Evolutionary conservation across 176 grass and related monocot species (phyloP).

Genomic region (Hordeum marinum): DNA sequence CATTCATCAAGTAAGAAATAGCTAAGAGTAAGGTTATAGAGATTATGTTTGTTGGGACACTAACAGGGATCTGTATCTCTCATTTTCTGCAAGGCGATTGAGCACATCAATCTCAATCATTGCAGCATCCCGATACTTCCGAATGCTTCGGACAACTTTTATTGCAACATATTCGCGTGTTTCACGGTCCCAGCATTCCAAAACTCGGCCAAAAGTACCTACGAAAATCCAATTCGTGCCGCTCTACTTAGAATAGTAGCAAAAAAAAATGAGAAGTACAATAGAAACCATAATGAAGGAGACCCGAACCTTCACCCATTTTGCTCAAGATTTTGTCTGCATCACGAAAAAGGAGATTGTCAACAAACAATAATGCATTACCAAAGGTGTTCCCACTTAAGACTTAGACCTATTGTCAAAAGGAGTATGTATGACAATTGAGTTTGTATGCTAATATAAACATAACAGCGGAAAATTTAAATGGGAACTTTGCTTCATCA

Average conservation of each 20-base stretch:
- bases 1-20: conserved; percentile 3
- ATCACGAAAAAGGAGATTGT: conserved; percentile 21
- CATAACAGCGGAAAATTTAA: not conserved
- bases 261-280: conserved; percentile 21
- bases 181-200: conserved; percentile 99
- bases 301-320: conserved; percentile 90
- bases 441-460: not conserved
- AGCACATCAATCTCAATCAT: conserved; percentile 93
- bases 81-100: conserved; percentile 67
- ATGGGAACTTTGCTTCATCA: conserved; percentile 8
- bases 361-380: conserved; percentile 22
- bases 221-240: conserved; percentile 27
- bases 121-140: conserved; percentile 76
- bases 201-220: conserved; percentile 97
- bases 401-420: not conserved
- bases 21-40: not conserved
- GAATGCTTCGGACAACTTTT: conserved; percentile 86
- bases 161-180: conserved; percentile 79
- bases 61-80: conserved; percentile 64
- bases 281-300: conserved; percentile 33
- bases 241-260: conserved; percentile 30
- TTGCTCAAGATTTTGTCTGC: conserved; percentile 98
- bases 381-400: not conserved
- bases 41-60: conserved; percentile 15
- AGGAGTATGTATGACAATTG: not conserved